A percentile compares a stretch with the other conserved stretches of the same genome.
Conservation (phyloP, 129 eudicot genomes). For the Centella asiatica region DNA sequence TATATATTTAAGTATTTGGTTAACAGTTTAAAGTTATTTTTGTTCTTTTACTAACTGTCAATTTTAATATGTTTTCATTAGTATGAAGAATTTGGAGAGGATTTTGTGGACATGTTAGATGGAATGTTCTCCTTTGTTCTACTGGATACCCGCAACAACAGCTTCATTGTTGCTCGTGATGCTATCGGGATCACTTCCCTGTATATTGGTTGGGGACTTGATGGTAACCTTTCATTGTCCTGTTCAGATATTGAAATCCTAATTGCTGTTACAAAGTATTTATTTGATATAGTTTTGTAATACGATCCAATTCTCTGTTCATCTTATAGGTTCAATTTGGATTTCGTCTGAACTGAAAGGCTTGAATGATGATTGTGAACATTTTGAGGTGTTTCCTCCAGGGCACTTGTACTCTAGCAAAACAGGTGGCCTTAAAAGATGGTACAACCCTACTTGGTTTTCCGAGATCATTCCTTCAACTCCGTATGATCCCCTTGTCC, state of each 20-base stretch:
- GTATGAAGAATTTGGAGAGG: slow-evolving; percentile 85
- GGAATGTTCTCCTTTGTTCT: slow-evolving; percentile 92
- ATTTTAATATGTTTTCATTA: slow-evolving; percentile 16
- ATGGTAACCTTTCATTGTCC: slow-evolving; percentile 34
- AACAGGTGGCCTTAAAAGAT: slow-evolving; percentile 45
- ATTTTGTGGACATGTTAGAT: slow-evolving; percentile 81
- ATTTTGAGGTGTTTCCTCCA: slow-evolving; percentile 83
- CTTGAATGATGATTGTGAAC: slow-evolving; percentile 79
- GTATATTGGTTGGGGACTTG: slow-evolving; percentile 93
- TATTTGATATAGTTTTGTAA: background rate
- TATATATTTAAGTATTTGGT: no score
- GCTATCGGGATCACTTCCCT: slow-evolving; percentile 85
- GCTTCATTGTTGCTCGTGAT: slow-evolving; percentile 84
- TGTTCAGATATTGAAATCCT: background rate
- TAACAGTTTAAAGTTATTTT: no score
- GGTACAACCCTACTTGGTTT: slow-evolving; percentile 97
- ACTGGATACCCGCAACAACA: slow-evolving; percentile 71
- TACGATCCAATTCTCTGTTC: background rate
- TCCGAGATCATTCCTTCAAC: slow-evolving; percentile 67
- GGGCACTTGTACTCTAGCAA: slow-evolving; percentile 89
- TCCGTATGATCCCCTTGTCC: slow-evolving; percentile 72
- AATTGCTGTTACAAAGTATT: background rate
- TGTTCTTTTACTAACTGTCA: background rate
- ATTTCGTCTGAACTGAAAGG: slow-evolving; percentile 86
- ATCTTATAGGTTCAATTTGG: slow-evolving; percentile 85